phyloP scores from a whole-genome alignment of 805 yeast genomes.

The Brettanomyces bruxellensis region DNA sequence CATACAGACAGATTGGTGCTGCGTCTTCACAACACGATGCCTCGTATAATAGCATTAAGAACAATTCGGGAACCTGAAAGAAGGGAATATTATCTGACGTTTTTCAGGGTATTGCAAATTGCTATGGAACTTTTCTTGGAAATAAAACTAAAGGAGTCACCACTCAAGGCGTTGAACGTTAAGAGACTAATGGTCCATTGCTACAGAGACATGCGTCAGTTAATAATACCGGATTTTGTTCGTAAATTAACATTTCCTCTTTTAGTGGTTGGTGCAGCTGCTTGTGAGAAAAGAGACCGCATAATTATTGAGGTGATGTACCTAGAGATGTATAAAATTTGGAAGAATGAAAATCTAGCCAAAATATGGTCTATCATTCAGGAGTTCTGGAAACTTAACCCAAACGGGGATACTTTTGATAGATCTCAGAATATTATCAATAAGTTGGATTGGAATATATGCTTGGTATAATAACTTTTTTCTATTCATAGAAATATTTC shows the following conservation, averaged over 20 bases:
- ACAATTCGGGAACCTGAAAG: background rate
- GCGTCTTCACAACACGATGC: constrained; percentile 9
- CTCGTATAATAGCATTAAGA: constrained; percentile 6
- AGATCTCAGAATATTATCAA: constrained; percentile 18
- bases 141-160: constrained; percentile 2
- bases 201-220: constrained; percentile 10
- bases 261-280: constrained; percentile 17
- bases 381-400: constrained; percentile 17
- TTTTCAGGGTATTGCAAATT: constrained; percentile 1
- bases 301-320: constrained; percentile 13
- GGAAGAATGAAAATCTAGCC: constrained; percentile 7
- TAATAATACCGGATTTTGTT: constrained; percentile 7
- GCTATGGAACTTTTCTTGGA: constrained; percentile 1
- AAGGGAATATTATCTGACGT: constrained; percentile 1
- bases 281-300: constrained; percentile 19
- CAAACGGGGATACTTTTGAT: constrained; percentile 14
- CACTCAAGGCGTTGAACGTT: background rate
- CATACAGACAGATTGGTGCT: constrained; percentile 7
- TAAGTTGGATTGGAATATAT: constrained; percentile 16
- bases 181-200: constrained; percentile 4
- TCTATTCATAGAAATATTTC: background rate
- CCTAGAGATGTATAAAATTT: constrained; percentile 2
- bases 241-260: constrained; percentile 15
- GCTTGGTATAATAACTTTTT: constrained; percentile 8
- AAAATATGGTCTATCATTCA: constrained; percentile 14